Evolutionary conservation across 192 early-diverging fungal genomes (phyloP), one percentile per base, ranked within the genome.

Genomic region (Coemansia sp.): DNA sequence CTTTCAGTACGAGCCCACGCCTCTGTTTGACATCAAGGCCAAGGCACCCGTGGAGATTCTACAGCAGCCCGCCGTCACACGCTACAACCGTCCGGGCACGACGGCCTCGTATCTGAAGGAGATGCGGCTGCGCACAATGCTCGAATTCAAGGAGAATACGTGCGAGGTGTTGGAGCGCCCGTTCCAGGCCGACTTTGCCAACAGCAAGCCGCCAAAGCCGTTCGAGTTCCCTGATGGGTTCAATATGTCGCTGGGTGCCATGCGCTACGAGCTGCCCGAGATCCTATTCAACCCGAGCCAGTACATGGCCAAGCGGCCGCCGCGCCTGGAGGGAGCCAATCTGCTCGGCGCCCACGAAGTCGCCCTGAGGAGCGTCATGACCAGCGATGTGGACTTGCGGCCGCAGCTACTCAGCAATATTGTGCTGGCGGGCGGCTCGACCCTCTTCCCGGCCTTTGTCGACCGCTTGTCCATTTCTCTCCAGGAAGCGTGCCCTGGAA

Each of bases 191-290:
- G 39, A 28, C n/a, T 26, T 50, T 26, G 55, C 82, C 3, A 56
- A 67, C 23, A 52, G 67, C 16, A 79, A 87, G 30, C 88, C 94
- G 25, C 78, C 72, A 36, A 92, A 92, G 65, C 77, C 84, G 19
- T 98, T 86, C 54, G 96, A 99, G 74, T 92, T 99, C 47, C 86
- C 96, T 17, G 85, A 92, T 50, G 96, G 96, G 19, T 97, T 85
- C 68, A 98, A 92, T 54, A 65, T 82, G 46, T 72, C 78, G 6
- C 86, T 91, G 58, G 89, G 89, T 26, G 44, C 80, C 8, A 80
- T 89, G 51, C 80, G 94, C 25, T 99, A 82, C 60, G 75, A 78
- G 43, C 46, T 86, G 13, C 86, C 94, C 1, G 96, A 99, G 64
- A 78, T 83, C 7, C 60, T 99, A 22, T 98, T 97, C 64, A 79